A percentile compares a stretch with the other conserved stretches of the same genome.
Conservation (phyloP, 2,329 filamentous ascomycete species). For the Pseudogymnoascus sp. region DNA sequence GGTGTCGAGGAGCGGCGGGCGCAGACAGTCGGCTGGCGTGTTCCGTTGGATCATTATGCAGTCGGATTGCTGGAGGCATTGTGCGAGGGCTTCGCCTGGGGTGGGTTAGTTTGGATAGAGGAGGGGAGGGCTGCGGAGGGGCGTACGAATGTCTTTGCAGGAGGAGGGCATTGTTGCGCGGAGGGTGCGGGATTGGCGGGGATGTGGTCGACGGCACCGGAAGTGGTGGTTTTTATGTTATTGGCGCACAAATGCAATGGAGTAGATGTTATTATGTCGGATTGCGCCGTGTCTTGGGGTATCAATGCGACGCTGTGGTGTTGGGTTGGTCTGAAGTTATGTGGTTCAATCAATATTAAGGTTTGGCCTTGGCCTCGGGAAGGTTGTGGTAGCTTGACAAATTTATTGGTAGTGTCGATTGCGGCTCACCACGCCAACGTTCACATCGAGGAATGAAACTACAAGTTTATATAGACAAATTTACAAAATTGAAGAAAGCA, state of each 20-base stretch:
- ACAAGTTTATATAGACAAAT: neutral
- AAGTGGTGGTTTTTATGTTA: neutral
- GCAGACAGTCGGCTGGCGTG: constrained; percentile 79
- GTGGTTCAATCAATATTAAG: constrained; percentile 4
- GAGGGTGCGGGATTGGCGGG: neutral
- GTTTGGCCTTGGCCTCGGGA: neutral
- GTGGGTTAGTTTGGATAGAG: neutral
- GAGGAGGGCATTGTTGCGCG: constrained; percentile 72
- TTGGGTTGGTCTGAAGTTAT: neutral
- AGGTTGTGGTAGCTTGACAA: constrained; percentile 1
- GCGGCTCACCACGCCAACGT: neutral
- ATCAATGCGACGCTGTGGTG: constrained; percentile 5
- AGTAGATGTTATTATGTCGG: neutral
- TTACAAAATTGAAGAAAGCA: neutral
- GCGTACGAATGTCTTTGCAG: constrained; percentile 85
- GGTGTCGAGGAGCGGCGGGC: constrained; percentile 69
- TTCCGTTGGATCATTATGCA: constrained; percentile 92
- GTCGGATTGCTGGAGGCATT: constrained; percentile 93
- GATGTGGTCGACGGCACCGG: neutral
- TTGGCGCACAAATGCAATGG: neutral
- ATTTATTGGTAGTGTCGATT: neutral
- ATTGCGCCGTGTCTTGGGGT: neutral
- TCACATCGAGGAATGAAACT: neutral
- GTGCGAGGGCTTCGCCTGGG: constrained; percentile 79
- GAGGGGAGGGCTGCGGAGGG: constrained; percentile 6